Conservation (phyloP, 225 moss, liverwort and hornwort genomes). For the Takakia lepidozioides region DNA sequence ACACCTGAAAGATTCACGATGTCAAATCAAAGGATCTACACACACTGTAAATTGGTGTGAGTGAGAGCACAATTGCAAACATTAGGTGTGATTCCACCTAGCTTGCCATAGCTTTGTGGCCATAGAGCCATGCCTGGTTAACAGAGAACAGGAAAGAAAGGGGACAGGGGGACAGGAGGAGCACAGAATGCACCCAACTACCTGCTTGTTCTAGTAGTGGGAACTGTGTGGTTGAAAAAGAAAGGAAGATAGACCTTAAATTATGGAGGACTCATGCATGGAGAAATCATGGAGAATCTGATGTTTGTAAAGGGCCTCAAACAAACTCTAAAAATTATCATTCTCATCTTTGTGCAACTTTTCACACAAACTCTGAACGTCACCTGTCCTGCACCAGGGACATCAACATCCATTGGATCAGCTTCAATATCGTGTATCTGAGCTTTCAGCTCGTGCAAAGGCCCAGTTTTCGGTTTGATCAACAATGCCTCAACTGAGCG, state of each 20-base stretch:
- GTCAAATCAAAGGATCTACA: not conserved
- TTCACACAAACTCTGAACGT: too few relatives aligned
- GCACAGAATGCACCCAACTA: too few relatives aligned
- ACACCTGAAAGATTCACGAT: constrained; percentile 5
- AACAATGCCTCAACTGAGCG: constrained; percentile 36
- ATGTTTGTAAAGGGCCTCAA: too few relatives aligned
- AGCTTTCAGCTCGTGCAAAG: constrained; percentile 10
- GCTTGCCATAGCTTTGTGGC: too few relatives aligned
- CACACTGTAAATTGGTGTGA: not conserved
- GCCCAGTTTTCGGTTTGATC: constrained; percentile 22
- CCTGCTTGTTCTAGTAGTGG: too few relatives aligned
- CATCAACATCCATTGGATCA: constrained; percentile 75
- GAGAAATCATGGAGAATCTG: not conserved
- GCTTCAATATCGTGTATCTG: constrained; percentile 40
- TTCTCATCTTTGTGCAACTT: too few relatives aligned
- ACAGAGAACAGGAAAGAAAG: too few relatives aligned
- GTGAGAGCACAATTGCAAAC: not conserved
- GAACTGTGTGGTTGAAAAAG: too few relatives aligned
- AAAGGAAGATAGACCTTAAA: not conserved
- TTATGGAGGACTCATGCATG: not conserved
- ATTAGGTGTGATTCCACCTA: not conserved
- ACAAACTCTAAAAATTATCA: too few relatives aligned
- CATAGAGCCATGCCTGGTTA: too few relatives aligned
- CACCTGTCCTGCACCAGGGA: constrained; percentile 47
- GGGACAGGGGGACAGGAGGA: too few relatives aligned